Evolutionary conservation across 1,139 yeast species (phyloP).

Genomic region (Sugiyamaella novakii): DNA sequence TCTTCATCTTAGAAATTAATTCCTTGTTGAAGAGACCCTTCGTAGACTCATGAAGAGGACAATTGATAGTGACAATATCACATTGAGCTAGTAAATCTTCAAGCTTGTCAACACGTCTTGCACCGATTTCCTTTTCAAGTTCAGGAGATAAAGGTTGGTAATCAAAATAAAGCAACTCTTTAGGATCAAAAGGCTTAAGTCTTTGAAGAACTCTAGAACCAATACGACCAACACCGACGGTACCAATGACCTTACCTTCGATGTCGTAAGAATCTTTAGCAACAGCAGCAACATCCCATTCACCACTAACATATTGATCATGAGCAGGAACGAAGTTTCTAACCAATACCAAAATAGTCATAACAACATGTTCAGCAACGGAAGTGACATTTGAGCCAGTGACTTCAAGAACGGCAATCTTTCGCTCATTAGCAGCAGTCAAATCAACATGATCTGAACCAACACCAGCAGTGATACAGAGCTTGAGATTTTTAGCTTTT

Average conservation of each 20-base stretch:
- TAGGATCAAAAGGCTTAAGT: slow-evolving; percentile 71
- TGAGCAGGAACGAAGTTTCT: slow-evolving; percentile 82
- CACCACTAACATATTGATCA: slow-evolving; percentile 60
- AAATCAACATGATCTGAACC: slow-evolving; percentile 83
- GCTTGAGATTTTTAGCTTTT: slow-evolving; percentile 72
- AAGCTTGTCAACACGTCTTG: slow-evolving; percentile 62
- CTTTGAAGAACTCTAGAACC: slow-evolving; percentile 78
- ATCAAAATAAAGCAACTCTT: slow-evolving; percentile 72
- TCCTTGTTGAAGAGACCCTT: slow-evolving; percentile 68
- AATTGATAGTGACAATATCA: slow-evolving; percentile 76
- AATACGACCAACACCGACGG: slow-evolving; percentile 83
- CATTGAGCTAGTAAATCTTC: slow-evolving; percentile 70
- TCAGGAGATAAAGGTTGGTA: slow-evolving; percentile 68
- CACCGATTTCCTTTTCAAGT: slow-evolving; percentile 57
- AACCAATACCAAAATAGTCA: slow-evolving; percentile 71
- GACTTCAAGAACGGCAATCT: slow-evolving; percentile 72
- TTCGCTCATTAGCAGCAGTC: slow-evolving; percentile 65
- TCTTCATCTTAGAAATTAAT: slow-evolving; percentile 69
- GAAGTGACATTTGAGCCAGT: slow-evolving; percentile 81
- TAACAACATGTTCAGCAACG: slow-evolving; percentile 79
- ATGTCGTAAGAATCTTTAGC: slow-evolving; percentile 75
- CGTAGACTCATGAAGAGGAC: slow-evolving; percentile 75
- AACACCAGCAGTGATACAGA: slow-evolving; percentile 79
- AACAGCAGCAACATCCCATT: slow-evolving; percentile 79
- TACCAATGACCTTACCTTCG: slow-evolving; percentile 74